Evolutionary conservation across 306 rosid species (phyloP).

Genomic region (Gleditsia sinensis): DNA sequence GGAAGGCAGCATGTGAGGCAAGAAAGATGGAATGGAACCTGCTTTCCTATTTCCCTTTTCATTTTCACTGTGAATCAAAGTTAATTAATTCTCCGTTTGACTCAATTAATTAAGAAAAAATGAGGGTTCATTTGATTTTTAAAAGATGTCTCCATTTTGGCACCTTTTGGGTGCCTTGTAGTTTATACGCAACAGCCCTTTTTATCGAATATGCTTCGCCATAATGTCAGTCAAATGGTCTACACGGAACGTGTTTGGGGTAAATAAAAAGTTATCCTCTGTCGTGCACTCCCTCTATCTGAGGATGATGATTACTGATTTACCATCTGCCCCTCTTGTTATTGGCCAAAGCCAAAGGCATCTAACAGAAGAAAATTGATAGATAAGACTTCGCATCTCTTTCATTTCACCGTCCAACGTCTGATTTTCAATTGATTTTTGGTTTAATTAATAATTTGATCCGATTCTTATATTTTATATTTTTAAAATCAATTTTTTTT

Average conservation of each 20-base stretch:
- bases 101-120: background rate
- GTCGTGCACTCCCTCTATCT: background rate
- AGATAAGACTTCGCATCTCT: too few relatives aligned
- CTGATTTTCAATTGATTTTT: too few relatives aligned
- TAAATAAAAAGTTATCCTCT: background rate
- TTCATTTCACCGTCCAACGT: too few relatives aligned
- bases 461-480: too few relatives aligned
- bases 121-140: too few relatives aligned
- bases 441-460: too few relatives aligned
- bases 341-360: background rate
- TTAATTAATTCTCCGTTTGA: background rate
- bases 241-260: constrained; percentile 10
- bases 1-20: constrained; percentile 11
- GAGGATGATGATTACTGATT: background rate
- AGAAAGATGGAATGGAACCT: background rate
- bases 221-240: constrained; percentile 17
- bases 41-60: constrained; percentile 2
- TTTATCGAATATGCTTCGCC: background rate
- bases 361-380: too few relatives aligned
- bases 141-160: background rate
- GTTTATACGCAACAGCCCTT: background rate
- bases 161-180: background rate
- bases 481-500: too few relatives aligned
- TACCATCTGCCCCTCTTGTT: background rate
- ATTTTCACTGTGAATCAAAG: background rate